Evolutionary conservation across 2,329 filamentous ascomycete genomes (phyloP), one percentile per base, ranked within the genome.

Genomic region (Acrocalymma vagum): DNA sequence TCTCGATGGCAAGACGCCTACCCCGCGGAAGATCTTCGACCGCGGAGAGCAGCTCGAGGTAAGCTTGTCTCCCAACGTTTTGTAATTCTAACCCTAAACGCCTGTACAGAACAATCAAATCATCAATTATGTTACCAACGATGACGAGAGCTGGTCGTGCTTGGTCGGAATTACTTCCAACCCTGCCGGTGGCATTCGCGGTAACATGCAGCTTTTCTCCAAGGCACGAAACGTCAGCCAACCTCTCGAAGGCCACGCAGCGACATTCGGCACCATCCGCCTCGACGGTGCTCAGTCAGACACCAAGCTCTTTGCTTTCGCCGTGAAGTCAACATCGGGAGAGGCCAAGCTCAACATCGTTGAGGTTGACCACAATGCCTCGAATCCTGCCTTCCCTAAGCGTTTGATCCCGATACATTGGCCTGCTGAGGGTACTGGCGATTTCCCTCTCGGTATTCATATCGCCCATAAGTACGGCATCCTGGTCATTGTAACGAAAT

Each of bases 371-470:
- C 92, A 96, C 71, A 84, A 90, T 63, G 84, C 92, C 55, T 84
- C 86, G 48, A 97, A 97, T 70, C 90, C 92, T 2, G 80, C 83
- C 38, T 99, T 96, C 75, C 80, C 85, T 60, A 99, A 99, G 82
- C 96, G 95, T 78, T 89, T 91, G 11, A 92, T 99, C 42, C 94
- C 97, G 67, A 90, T 99, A 46, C 97, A 94, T 78, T 99, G 97
- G 80, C 94, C 94, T 2, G 84, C 90, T 30, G 94, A 99, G 74
- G 94, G 94, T 9, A 87, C 86, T 51, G 96, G 94, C 71, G 94
- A 99, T 70, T 99, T 99, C 78, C 94, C 95, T 2, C 94, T 99
- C 40, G 92, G 93, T 13, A 94, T 99, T 76, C 95, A 99, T 74
- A 87, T 99, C 30, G 97, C 94, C 3, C 86, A 90, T 64, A 95